Evolutionary conservation across 1,139 yeast genomes (phyloP), one percentile per base, ranked within the genome.

Genomic region (Taphrina betulina): DNA sequence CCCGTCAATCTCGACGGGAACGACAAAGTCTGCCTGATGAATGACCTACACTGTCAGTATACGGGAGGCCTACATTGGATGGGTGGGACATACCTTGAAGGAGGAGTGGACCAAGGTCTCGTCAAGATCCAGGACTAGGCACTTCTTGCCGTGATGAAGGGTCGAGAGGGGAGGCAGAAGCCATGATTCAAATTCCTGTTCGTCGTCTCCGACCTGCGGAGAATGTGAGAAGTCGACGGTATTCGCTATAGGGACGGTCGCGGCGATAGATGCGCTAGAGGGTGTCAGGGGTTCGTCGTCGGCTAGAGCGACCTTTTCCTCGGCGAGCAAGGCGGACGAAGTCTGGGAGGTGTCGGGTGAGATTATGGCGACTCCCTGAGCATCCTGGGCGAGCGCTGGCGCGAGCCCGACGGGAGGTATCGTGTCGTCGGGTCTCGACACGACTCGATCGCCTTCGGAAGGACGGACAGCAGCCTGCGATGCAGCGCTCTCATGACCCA

Each of bases 31-130:
- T 1, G 96, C 96, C 41, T 89, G 85, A 60, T 94, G 80, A 60
- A 92, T 78, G 69, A 84, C 88, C 70, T 56, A 23, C 14, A 17
- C 36, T n/a, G 36, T 34, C 35, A 52, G 45, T 14, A 2, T 5
- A 10, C 22, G n/a, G 12, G 24, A 10, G 14, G 2, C n/a, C 12
- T 7, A 22, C 17, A 4, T 14, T 2, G 17, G 10, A 35, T 35
- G 35, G 8, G 7, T 7, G n/a, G 2, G 16, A 17, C 37, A 20
- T 35, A 56, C 59, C 43, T 92, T 90, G 75, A 92, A 92, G 5
- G 95, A 85, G 2, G 96, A 87, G 69, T 92, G 99, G 23, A 92
- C 98, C 61, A 92, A 78, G 1, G 99, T 92, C 71, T 92, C 99
- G 70, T 92, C 99, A 63, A 92, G 75, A 70, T 92, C 99, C 58